phyloP scores from a whole-genome alignment of 2,329 filamentous ascomycete genomes.

The Fusarium succisae region DNA sequence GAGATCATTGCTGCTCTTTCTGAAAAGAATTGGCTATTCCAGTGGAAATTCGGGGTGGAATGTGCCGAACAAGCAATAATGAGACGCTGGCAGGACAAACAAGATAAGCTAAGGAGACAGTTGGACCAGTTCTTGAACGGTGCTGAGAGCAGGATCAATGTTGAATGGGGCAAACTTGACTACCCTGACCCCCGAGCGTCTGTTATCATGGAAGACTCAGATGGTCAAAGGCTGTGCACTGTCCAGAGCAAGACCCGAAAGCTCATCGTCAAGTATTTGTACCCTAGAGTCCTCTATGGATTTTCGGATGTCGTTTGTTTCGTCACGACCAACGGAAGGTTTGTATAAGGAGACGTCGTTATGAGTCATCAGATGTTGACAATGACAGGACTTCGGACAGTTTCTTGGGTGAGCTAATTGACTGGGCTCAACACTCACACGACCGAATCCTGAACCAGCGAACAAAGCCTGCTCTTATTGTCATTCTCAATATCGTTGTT shows the following conservation, averaged over 20 bases:
- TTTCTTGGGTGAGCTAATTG: slow-evolving; percentile 3
- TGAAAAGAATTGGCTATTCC: neutral
- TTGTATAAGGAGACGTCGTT: fast-evolving
- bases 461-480: slow-evolving; percentile 10
- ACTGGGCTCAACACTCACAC: slow-evolving; percentile 22
- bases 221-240: neutral
- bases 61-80: neutral
- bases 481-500: slow-evolving; percentile 16
- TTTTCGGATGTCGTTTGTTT: slow-evolving; percentile 23
- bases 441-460: slow-evolving; percentile 14
- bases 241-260: slow-evolving; percentile 1
- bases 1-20: neutral
- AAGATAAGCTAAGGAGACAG: neutral
- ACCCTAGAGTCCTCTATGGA: slow-evolving; percentile 19
- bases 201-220: neutral
- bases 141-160: neutral
- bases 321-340: slow-evolving; percentile 19
- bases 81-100: fast-evolving
- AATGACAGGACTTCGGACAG: fast-evolving
- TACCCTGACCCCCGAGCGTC: neutral
- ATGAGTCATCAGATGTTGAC: fast-evolving
- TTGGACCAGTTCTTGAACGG: neutral
- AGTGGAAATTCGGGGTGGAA: neutral
- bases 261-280: neutral
- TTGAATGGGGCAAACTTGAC: neutral